These are phyloP conservation scores for Macrotyloma uniflorum DNA, from an alignment of 306 rosid species.

Conservation along the genomic window DNA sequence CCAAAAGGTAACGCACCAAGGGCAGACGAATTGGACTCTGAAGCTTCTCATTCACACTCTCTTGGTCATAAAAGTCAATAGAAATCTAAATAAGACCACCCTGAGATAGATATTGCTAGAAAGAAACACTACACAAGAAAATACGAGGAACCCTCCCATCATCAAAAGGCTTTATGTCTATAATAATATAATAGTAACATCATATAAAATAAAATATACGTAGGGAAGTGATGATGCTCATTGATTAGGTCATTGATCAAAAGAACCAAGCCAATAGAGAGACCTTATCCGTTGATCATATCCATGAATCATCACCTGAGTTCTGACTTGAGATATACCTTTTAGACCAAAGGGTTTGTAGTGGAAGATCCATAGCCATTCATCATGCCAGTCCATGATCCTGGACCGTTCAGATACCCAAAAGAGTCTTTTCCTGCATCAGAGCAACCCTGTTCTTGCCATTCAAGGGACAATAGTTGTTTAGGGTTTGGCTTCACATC, in stretches of 20 bases:
- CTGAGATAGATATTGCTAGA: constrained; percentile 6
- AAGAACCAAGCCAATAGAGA: constrained; percentile 26
- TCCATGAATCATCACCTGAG: background rate
- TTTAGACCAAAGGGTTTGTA: constrained; percentile 68
- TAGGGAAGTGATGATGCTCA: constrained; percentile 9
- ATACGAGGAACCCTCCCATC: constrained; percentile 37
- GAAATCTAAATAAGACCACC: constrained; percentile 34
- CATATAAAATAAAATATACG: constrained; percentile 19
- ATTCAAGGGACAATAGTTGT: constrained; percentile 76
- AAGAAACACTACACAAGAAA: constrained; percentile 24
- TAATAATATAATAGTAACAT: background rate
- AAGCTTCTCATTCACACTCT: constrained; percentile 64
- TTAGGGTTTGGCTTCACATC: constrained; percentile 93
- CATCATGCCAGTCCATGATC: constrained; percentile 72
- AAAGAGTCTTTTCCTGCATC: constrained; percentile 69
- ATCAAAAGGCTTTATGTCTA: constrained; percentile 32
- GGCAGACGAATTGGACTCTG: constrained; percentile 63
- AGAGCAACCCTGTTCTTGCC: constrained; percentile 88
- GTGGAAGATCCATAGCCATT: constrained; percentile 69
- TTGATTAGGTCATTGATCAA: constrained; percentile 43
- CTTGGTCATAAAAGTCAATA: constrained; percentile 36
- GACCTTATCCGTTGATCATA: constrained; percentile 34
- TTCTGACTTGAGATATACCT: constrained; percentile 4
- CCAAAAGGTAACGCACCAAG: constrained; percentile 43
- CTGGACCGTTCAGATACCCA: constrained; percentile 70